These are phyloP conservation scores for Malania oleifera DNA, from an alignment of 164 flowering plant species.

Conservation along the genomic window DNA sequence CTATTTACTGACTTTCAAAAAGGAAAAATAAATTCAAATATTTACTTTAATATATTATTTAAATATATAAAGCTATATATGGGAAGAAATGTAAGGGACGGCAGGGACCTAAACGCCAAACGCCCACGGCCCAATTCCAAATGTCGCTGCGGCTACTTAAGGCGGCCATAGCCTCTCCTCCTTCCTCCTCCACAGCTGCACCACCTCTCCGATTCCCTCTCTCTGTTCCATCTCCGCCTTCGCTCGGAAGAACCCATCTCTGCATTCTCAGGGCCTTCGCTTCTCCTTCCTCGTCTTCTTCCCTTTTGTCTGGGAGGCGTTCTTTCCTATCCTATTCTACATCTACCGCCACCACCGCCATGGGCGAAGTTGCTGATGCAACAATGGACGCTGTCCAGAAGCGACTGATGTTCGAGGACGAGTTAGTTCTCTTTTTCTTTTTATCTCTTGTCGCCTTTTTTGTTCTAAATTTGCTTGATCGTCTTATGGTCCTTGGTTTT, in stretches of 20 bases:
- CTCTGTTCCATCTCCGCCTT: too few relatives aligned
- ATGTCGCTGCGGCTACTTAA: neutral
- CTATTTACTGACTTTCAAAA: too few relatives aligned
- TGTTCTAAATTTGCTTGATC: neutral
- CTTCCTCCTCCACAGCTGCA: neutral
- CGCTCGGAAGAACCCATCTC: too few relatives aligned
- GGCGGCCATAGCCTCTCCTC: neutral
- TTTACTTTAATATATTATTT: too few relatives aligned
- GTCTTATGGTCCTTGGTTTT: too few relatives aligned
- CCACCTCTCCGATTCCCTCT: neutral
- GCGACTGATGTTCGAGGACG: conserved; percentile 94
- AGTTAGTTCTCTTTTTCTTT: conserved; percentile 34
- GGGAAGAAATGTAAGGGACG: neutral
- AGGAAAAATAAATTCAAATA: too few relatives aligned
- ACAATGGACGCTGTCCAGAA: conserved; percentile 87
- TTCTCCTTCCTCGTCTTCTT: neutral
- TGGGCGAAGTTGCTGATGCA: conserved; percentile 49
- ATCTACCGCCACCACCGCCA: conserved; percentile 12
- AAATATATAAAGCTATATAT: too few relatives aligned
- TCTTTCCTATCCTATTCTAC: conserved; percentile 2
- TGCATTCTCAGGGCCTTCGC: too few relatives aligned
- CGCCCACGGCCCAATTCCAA: too few relatives aligned
- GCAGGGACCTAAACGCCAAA: neutral
- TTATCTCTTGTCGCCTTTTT: neutral
- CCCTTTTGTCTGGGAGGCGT: neutral